These are phyloP conservation scores for Neoboletus subvelutipes DNA, from an alignment of 768 basidiomycete species.

Conservation along the genomic window DNA sequence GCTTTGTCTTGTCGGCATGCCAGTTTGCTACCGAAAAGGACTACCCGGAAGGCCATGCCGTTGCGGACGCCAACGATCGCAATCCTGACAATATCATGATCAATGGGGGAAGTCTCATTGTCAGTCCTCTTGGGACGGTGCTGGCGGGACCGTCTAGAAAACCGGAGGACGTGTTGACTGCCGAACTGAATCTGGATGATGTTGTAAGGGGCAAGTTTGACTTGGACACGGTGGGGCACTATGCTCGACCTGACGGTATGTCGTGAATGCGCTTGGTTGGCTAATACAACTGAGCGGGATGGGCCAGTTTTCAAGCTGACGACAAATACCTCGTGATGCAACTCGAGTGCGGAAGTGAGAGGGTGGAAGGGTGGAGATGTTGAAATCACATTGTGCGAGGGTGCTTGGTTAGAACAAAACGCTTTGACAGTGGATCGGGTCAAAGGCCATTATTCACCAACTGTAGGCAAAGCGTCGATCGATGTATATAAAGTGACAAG, in stretches of 20 bases:
- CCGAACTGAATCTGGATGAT: constrained; percentile 59
- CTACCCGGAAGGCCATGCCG: constrained; percentile 49
- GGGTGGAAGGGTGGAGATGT: not conserved
- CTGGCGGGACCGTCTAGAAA: constrained; percentile 59
- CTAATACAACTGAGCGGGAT: constrained; percentile 6
- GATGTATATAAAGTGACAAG: constrained; percentile 25
- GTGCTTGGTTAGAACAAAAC: constrained; percentile 13
- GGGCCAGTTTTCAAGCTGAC: constrained; percentile 31
- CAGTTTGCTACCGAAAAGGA: constrained; percentile 57
- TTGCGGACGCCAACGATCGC: constrained; percentile 37
- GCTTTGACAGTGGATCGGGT: constrained; percentile 3
- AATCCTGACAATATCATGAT: constrained; percentile 54
- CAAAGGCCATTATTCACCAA: constrained; percentile 19
- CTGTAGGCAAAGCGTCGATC: constrained; percentile 14
- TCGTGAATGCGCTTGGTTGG: not conserved
- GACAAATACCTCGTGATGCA: not conserved
- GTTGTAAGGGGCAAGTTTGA: constrained; percentile 59
- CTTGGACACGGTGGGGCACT: constrained; percentile 61
- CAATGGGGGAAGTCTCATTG: constrained; percentile 60
- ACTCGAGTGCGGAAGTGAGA: not conserved
- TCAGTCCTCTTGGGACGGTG: constrained; percentile 54
- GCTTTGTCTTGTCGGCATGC: constrained; percentile 65
- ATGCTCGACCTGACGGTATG: constrained; percentile 57
- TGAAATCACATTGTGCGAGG: not conserved
- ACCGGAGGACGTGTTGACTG: constrained; percentile 53